Evolutionary conservation across 495 filamentous ascomycete genomes (phyloP).

Genomic region (Penicillium canariense): DNA sequence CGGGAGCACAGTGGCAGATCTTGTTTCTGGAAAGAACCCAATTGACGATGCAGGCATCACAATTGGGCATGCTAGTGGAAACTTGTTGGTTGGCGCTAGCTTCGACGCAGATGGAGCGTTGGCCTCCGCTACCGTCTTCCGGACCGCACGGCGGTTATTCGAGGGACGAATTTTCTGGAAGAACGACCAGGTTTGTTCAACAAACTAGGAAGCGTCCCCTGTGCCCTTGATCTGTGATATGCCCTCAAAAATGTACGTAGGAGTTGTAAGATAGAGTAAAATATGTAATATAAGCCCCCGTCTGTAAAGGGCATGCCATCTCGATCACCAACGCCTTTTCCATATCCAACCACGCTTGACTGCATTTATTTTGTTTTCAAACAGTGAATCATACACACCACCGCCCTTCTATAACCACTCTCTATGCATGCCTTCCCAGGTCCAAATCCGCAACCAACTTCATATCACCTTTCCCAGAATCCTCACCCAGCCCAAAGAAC

Average conservation of each 20-base stretch:
- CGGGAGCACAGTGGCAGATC: slow-evolving; percentile 40
- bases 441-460: slow-evolving; percentile 60
- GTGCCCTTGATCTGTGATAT: too few species aligned
- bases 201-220: too few species aligned
- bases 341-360: too few species aligned
- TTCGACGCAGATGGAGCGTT: slow-evolving; percentile 40
- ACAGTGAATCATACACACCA: not conserved
- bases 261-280: too few species aligned
- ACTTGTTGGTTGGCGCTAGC: slow-evolving; percentile 52
- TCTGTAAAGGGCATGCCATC: too few species aligned
- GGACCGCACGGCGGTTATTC: slow-evolving; percentile 57
- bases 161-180: slow-evolving; percentile 56
- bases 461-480: slow-evolving; percentile 38
- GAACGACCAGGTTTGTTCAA: too few species aligned
- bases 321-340: too few species aligned
- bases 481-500: slow-evolving; percentile 51
- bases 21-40: slow-evolving; percentile 20
- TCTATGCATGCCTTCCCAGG: slow-evolving; percentile 49
- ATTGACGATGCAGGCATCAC: slow-evolving; percentile 41
- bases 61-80: slow-evolving; percentile 62
- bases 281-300: too few species aligned
- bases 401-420: too few species aligned
- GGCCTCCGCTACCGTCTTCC: slow-evolving; percentile 49
- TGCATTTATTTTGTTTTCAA: too few species aligned
- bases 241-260: too few species aligned